Percentiles rank a stretch among this genome's conserved stretches.
Evolutionary conservation across 352 stramenopile genomes (phyloP).

Genomic region (Globisporangium abappressorium): DNA sequence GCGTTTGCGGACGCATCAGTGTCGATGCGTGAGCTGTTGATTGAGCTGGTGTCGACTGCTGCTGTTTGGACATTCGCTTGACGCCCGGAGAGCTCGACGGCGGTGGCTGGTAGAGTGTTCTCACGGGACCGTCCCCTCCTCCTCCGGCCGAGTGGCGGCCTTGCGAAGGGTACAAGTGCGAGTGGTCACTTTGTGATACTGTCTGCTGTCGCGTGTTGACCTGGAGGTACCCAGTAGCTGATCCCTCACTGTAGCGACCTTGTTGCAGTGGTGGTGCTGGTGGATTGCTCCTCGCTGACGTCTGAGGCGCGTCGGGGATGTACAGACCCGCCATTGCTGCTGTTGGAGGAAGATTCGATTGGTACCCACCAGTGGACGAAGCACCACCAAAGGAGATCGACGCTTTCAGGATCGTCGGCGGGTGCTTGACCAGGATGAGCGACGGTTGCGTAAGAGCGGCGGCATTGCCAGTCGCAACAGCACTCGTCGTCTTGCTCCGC

Average conservation of each 20-base stretch:
- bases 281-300: constrained; percentile 7
- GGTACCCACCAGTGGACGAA: constrained; percentile 10
- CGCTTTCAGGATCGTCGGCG: constrained; percentile 32
- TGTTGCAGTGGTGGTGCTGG: constrained; percentile 1
- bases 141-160: constrained; percentile 8
- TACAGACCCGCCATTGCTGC: constrained; percentile 7
- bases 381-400: background rate
- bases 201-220: constrained; percentile 15
- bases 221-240: constrained; percentile 13
- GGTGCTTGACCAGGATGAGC: constrained; percentile 42
- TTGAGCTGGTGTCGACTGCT: background rate
- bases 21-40: background rate
- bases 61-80: constrained; percentile 14
- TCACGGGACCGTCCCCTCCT: background rate
- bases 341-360: background rate
- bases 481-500: constrained; percentile 27
- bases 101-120: constrained; percentile 17
- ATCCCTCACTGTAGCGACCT: constrained; percentile 14
- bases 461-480: background rate
- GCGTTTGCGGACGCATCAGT: constrained; percentile 17
- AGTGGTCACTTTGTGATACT: background rate
- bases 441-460: constrained; percentile 8
- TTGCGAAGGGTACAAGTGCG: background rate
- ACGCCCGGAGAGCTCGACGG: constrained; percentile 17
- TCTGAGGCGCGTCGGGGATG: constrained; percentile 9